phyloP scores from a whole-genome alignment of 2,329 filamentous ascomycete genomes.

The Allantophomopsis lycopodina region DNA sequence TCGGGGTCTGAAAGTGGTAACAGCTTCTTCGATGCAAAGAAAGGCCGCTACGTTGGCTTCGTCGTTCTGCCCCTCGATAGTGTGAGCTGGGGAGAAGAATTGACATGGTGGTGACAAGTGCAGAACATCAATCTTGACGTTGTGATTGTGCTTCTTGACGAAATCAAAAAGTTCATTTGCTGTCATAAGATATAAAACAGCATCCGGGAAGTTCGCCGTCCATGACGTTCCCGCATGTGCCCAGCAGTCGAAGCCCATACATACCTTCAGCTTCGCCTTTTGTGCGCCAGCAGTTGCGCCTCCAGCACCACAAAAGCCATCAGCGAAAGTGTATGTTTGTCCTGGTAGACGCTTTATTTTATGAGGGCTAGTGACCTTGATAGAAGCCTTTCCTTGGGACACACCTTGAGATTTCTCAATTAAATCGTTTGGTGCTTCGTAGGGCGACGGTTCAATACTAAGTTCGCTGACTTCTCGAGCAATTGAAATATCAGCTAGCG shows the following conservation, averaged over 20 bases:
- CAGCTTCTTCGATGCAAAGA: constrained; percentile 36
- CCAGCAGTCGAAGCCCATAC: constrained; percentile 52
- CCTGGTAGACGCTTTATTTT: constrained; percentile 4
- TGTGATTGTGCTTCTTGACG: constrained; percentile 1
- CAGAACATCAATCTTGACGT: constrained; percentile 45
- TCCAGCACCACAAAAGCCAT: constrained; percentile 61
- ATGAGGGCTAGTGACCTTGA: no score
- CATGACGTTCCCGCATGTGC: constrained; percentile 42
- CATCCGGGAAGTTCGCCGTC: constrained; percentile 37
- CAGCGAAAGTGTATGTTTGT: constrained; percentile 52
- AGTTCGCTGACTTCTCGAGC: no score
- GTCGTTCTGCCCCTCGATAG: constrained; percentile 39
- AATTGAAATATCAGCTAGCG: no score
- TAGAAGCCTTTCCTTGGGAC: no score
- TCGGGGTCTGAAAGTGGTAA: constrained; percentile 46
- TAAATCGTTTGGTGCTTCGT: no score
- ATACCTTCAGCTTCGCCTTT: constrained; percentile 41
- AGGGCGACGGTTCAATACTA: no score
- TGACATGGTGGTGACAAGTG: constrained; percentile 73
- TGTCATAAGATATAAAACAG: constrained; percentile 30
- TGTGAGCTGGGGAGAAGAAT: constrained; percentile 61
- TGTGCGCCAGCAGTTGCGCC: constrained; percentile 53
- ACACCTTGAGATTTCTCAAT: no score
- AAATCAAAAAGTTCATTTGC: constrained; percentile 33
- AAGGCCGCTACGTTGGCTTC: constrained; percentile 52